Percentiles rank a stretch among this genome's conserved stretches.
Conservation (phyloP, 2,329 filamentous ascomycete species). For the Onygena corvina region DNA sequence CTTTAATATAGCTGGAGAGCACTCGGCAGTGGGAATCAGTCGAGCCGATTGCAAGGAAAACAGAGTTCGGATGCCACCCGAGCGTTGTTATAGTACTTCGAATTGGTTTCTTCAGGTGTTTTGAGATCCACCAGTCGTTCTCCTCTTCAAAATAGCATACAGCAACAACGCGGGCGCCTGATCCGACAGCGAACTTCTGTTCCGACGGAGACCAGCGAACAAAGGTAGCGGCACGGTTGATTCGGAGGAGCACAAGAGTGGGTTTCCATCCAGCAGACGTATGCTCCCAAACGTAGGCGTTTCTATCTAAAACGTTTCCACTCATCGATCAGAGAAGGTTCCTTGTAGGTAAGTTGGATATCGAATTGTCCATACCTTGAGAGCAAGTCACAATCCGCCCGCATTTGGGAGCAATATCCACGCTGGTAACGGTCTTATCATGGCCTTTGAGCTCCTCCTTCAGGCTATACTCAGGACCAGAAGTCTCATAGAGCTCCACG, state of each 20-base stretch:
- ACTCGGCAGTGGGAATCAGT: slow-evolving; percentile 94
- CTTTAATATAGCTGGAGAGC: slow-evolving; percentile 93
- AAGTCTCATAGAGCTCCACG: slow-evolving; percentile 73
- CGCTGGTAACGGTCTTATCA: slow-evolving; percentile 91
- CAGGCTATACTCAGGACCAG: slow-evolving; percentile 63
- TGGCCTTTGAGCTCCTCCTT: slow-evolving; percentile 91
- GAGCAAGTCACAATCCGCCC: slow-evolving; percentile 96
- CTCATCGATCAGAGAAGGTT: slow-evolving; percentile 3
- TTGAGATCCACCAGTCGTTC: slow-evolving; percentile 99
- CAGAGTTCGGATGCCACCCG: slow-evolving; percentile 94
- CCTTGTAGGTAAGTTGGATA: not conserved
- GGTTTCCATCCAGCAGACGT: slow-evolving; percentile 91
- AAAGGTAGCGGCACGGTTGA: slow-evolving; percentile 91
- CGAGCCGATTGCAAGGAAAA: slow-evolving; percentile 86
- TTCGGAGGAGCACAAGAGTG: slow-evolving; percentile 88
- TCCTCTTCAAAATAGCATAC: slow-evolving; percentile 99
- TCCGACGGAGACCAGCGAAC: slow-evolving; percentile 96
- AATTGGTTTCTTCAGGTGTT: slow-evolving; percentile 98
- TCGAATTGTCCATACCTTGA: slow-evolving; percentile 54
- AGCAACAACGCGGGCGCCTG: slow-evolving; percentile 86
- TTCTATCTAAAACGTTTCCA: slow-evolving; percentile 56
- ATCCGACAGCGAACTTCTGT: slow-evolving; percentile 94
- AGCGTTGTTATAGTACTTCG: slow-evolving; percentile 92
- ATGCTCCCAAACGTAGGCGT: slow-evolving; percentile 95
- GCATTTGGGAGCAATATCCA: slow-evolving; percentile 83